Percentiles rank a stretch among this genome's conserved stretches.
These are phyloP conservation scores for Tylopilus subfusipes DNA, from an alignment of 768 basidiomycete genomes.

Conservation along the genomic window DNA sequence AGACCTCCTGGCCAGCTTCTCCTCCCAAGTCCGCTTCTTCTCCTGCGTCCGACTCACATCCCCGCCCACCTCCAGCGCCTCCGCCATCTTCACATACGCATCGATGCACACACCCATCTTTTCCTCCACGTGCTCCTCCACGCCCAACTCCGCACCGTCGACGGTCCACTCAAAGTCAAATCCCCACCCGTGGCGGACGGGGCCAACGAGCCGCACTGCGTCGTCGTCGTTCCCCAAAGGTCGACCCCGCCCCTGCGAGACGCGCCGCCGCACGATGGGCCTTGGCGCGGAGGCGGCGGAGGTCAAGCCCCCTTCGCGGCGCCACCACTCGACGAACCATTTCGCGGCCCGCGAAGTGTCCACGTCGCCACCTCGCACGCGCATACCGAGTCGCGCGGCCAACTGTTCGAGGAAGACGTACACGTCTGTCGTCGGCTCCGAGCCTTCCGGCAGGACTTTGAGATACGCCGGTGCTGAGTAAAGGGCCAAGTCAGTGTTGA, in stretches of 20 bases:
- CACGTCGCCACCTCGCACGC: constrained; percentile 68
- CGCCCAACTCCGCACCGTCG: constrained; percentile 6
- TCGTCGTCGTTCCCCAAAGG: background rate
- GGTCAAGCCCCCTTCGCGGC: constrained; percentile 63
- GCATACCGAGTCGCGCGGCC: constrained; percentile 75
- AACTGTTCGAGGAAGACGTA: constrained; percentile 65
- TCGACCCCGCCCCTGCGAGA: background rate
- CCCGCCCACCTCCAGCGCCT: constrained; percentile 51
- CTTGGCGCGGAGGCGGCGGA: constrained; percentile 46
- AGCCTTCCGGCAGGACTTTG: constrained; percentile 50
- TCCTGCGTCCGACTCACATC: constrained; percentile 68
- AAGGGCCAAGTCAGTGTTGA: background rate
- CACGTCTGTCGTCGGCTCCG: constrained; percentile 58
- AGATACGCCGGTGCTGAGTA: constrained; percentile 68
- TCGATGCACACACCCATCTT: constrained; percentile 75
- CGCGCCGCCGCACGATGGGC: constrained; percentile 6
- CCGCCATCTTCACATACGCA: constrained; percentile 40
- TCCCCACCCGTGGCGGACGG: constrained; percentile 66
- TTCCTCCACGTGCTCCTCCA: constrained; percentile 41
- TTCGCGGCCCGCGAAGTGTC: constrained; percentile 70
- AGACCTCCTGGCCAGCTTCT: constrained; percentile 38
- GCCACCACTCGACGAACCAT: constrained; percentile 88
- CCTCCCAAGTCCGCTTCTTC: constrained; percentile 52
- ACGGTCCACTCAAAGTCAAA: constrained; percentile 77
- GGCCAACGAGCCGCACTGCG: background rate